These are phyloP conservation scores for Bolboschoenus planiculmis DNA, from an alignment of 176 grass and related monocot genomes.

Conservation along the genomic window DNA sequence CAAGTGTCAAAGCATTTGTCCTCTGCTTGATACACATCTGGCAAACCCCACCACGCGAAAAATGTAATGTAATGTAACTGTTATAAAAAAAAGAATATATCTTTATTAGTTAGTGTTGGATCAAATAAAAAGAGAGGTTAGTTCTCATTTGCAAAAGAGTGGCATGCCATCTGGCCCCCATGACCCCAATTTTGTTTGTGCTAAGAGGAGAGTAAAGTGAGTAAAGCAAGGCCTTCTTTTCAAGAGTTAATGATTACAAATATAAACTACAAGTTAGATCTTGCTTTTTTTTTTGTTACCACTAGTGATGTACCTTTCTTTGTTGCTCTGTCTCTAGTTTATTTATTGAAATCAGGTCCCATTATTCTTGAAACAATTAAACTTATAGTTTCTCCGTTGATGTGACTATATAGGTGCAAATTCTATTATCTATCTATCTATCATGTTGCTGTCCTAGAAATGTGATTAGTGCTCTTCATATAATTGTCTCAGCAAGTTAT, in stretches of 20 bases:
- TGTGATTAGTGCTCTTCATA: not conserved
- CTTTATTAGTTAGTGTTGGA: constrained; percentile 31
- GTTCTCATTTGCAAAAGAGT: constrained; percentile 9
- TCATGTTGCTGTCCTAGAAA: not conserved
- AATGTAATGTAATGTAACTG: constrained; percentile 17
- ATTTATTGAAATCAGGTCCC: not conserved
- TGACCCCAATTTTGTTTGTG: constrained; percentile 22
- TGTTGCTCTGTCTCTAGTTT: not conserved
- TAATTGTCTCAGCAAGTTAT: not conserved
- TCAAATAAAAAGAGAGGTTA: constrained; percentile 13
- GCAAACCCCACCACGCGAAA: not conserved
- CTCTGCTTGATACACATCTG: constrained; percentile 5
- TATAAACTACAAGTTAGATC: constrained; percentile 19
- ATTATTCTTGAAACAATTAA: not conserved
- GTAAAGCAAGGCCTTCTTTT: not conserved
- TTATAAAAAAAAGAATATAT: constrained; percentile 20
- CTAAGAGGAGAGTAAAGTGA: not conserved
- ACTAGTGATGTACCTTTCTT: not conserved
- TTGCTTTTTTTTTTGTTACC: not conserved
- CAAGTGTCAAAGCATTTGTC: constrained; percentile 24
- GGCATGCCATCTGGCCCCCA: not conserved
- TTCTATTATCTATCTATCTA: not conserved
- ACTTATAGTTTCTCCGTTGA: not conserved
- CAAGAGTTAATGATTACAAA: constrained; percentile 14
- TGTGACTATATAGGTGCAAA: not conserved